phyloP scores from a whole-genome alignment of 2,329 filamentous ascomycete genomes.

The Diaporthe caulivora region DNA sequence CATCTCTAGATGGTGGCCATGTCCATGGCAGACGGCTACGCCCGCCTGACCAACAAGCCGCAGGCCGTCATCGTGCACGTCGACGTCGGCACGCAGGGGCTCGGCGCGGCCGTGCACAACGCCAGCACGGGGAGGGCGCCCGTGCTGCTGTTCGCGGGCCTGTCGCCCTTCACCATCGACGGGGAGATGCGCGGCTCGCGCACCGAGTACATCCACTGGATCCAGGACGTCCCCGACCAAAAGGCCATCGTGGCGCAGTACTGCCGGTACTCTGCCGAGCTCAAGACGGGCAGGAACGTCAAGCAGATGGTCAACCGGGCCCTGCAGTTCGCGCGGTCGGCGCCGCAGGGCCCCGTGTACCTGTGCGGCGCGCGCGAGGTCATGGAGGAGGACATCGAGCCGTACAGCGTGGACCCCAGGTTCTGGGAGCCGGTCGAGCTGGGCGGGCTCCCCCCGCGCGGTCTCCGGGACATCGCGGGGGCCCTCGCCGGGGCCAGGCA shows the following conservation, averaged over 20 bases:
- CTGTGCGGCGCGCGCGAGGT: slow-evolving; percentile 82
- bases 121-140: slow-evolving; percentile 76
- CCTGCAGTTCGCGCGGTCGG: slow-evolving; percentile 82
- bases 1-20: slow-evolving; percentile 76
- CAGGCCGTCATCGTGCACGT: slow-evolving; percentile 81
- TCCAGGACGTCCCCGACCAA: slow-evolving; percentile 57
- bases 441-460: slow-evolving; percentile 66
- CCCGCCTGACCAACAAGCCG: slow-evolving; percentile 73
- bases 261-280: slow-evolving; percentile 84
- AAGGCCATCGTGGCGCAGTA: slow-evolving; percentile 79
- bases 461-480: slow-evolving; percentile 70
- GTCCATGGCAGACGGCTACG: slow-evolving; percentile 81
- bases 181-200: slow-evolving; percentile 56
- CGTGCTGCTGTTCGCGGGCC: slow-evolving; percentile 62
- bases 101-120: slow-evolving; percentile 80
- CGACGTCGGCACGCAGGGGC: slow-evolving; percentile 79
- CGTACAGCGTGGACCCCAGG: slow-evolving; percentile 75
- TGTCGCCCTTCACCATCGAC: slow-evolving; percentile 57
- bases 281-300: slow-evolving; percentile 86
- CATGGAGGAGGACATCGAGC: slow-evolving; percentile 86
- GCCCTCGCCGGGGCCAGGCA: slow-evolving; percentile 73
- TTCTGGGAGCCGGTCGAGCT: slow-evolving; percentile 80
- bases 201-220: slow-evolving; percentile 59
- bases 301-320: slow-evolving; percentile 92
- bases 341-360: slow-evolving; percentile 85